A percentile compares a stretch with the other conserved stretches of the same genome.
Evolutionary conservation across 148 eudicot species (phyloP).

Genomic region (Rhododendron williamsianum): DNA sequence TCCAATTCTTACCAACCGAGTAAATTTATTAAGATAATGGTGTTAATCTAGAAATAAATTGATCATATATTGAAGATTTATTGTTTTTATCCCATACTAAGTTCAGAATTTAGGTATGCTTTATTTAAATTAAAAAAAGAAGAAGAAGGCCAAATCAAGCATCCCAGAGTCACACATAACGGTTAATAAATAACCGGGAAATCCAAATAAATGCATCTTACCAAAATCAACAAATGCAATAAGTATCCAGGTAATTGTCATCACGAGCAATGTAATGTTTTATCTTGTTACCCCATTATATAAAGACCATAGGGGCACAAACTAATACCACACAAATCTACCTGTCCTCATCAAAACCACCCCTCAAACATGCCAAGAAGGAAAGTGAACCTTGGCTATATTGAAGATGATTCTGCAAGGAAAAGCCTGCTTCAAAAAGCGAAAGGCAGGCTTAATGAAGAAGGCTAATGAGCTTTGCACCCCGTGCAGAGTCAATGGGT

Average conservation of each 20-base stretch:
- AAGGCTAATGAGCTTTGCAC: background rate
- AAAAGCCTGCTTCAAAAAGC: background rate
- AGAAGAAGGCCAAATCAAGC: background rate
- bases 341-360: background rate
- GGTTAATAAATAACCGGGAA: background rate
- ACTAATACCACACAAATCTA: background rate
- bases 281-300: background rate
- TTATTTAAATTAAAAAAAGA: background rate
- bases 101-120: background rate
- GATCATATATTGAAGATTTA: background rate
- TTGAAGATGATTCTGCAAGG: background rate
- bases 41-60: background rate
- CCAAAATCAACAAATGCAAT: background rate
- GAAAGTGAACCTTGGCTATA: background rate
- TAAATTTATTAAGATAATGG: background rate
- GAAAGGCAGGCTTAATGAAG: background rate
- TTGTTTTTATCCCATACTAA: background rate
- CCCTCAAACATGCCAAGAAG: background rate
- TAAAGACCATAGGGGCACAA: background rate
- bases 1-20: background rate
- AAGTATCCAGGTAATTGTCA: background rate
- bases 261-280: background rate
- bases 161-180: background rate
- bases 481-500: background rate
- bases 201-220: background rate